A percentile compares a stretch with the other conserved stretches of the same genome.
Evolutionary conservation across 2,329 filamentous ascomycete genomes (phyloP).

Genomic region (Curvularia sp.): DNA sequence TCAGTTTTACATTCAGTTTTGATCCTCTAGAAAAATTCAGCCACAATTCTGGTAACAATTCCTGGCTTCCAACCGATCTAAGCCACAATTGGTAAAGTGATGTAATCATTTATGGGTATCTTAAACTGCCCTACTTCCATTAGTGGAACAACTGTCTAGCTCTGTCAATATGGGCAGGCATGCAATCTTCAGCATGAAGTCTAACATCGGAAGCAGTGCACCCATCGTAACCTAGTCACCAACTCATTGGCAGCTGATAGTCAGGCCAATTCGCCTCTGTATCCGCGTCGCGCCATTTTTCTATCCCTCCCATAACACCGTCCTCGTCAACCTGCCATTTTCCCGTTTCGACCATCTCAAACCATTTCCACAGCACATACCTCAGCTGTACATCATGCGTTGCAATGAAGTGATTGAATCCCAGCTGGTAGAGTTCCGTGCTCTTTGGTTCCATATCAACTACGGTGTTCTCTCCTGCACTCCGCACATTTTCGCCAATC

Average conservation of each 20-base stretch:
- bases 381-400: slow-evolving; percentile 16
- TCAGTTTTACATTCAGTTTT: too few species aligned
- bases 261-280: neutral
- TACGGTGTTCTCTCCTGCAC: slow-evolving; percentile 8
- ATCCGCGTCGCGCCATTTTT: neutral
- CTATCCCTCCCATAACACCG: slow-evolving; percentile 11
- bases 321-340: slow-evolving; percentile 15
- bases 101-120: too few species aligned
- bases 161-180: too few species aligned
- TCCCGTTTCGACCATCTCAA: slow-evolving; percentile 19
- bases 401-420: slow-evolving; percentile 18
- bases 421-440: slow-evolving; percentile 14
- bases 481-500: slow-evolving; percentile 15
- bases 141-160: too few species aligned
- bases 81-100: too few species aligned
- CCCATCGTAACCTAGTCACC: neutral
- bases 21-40: too few species aligned
- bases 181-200: neutral
- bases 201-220: neutral
- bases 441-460: slow-evolving; percentile 6
- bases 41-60: too few species aligned
- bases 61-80: too few species aligned
- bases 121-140: too few species aligned
- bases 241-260: neutral
- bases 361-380: slow-evolving; percentile 14